phyloP scores from a whole-genome alignment of 1,284 basidiomycete genomes.

The Sanguinoderma infundibulare region DNA sequence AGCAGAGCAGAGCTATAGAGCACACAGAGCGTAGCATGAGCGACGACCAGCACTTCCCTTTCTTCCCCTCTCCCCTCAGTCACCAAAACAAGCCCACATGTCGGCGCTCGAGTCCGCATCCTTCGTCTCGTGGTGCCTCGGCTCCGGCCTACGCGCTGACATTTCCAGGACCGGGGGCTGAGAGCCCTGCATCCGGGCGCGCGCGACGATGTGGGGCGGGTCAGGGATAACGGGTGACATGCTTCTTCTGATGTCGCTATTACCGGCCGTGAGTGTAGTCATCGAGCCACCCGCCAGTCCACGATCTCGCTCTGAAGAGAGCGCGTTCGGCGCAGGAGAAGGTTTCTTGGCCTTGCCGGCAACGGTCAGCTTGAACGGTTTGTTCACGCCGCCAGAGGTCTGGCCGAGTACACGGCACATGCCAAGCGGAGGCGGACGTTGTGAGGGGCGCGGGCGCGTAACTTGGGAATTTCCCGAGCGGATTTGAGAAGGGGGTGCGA shows the following conservation, averaged over 20 bases:
- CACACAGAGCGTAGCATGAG: background rate
- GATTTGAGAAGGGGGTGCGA: constrained; percentile 6
- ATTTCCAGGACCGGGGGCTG: constrained; percentile 5
- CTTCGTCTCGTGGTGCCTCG: constrained; percentile 14
- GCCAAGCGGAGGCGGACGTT: constrained; percentile 14
- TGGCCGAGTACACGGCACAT: constrained; percentile 15
- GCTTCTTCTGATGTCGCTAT: background rate
- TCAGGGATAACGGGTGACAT: constrained; percentile 10
- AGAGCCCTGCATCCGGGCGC: background rate
- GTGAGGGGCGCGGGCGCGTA: background rate
- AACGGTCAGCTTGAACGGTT: constrained; percentile 14
- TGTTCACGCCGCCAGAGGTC: constrained; percentile 2
- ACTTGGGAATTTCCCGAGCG: constrained; percentile 4
- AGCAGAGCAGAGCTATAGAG: background rate
- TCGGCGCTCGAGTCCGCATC: constrained; percentile 26
- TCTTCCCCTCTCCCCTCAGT: background rate
- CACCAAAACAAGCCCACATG: constrained; percentile 14
- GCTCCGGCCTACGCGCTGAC: constrained; percentile 20
- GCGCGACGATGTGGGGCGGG: constrained; percentile 4
- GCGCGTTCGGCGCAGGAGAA: background rate
- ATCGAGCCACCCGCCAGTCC: background rate
- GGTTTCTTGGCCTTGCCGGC: background rate
- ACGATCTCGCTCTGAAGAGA: background rate
- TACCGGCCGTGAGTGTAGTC: background rate
- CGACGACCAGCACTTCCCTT: background rate